Conservation (phyloP, 73 alveolate genomes). For the Paraurostyla sp. region DNA sequence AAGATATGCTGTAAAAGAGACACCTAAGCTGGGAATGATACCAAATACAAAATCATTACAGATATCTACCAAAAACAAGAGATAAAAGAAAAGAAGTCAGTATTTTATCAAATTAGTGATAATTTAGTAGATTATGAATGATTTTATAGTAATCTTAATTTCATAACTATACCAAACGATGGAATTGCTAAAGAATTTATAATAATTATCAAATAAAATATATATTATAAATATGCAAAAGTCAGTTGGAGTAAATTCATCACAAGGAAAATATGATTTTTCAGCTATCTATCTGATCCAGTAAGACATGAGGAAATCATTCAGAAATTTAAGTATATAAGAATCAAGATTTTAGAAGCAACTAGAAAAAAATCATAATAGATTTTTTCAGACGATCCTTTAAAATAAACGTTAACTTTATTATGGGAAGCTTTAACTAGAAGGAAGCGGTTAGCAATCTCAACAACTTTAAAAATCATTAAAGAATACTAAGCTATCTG, state of each 20-base stretch:
- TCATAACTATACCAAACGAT: too few relatives aligned
- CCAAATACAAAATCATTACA: too few relatives aligned
- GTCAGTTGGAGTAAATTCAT: too few relatives aligned
- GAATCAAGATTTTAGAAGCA: slow-evolving; percentile 38
- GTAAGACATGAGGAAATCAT: slow-evolving; percentile 58
- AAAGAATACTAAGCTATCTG: background rate
- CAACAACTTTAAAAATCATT: background rate
- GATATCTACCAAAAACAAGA: too few relatives aligned
- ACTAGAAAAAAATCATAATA: slow-evolving; percentile 44
- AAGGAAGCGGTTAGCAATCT: background rate
- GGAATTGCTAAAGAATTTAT: too few relatives aligned
- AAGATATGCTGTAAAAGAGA: background rate
- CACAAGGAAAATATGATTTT: slow-evolving; percentile 62
- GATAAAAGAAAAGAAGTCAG: too few relatives aligned
- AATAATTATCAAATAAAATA: background rate
- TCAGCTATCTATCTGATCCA: slow-evolving; percentile 49
- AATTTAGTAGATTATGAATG: too few relatives aligned
- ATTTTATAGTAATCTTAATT: too few relatives aligned
- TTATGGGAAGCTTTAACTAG: background rate
- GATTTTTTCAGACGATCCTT: slow-evolving; percentile 54
- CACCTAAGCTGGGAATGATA: background rate
- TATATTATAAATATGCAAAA: background rate
- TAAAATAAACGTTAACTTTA: slow-evolving; percentile 12
- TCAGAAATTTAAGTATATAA: slow-evolving; percentile 29
- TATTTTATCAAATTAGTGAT: too few relatives aligned